These are phyloP conservation scores for Micromonas pusilla DNA, from an alignment of 139 green algal genomes.

Conservation along the genomic window DNA sequence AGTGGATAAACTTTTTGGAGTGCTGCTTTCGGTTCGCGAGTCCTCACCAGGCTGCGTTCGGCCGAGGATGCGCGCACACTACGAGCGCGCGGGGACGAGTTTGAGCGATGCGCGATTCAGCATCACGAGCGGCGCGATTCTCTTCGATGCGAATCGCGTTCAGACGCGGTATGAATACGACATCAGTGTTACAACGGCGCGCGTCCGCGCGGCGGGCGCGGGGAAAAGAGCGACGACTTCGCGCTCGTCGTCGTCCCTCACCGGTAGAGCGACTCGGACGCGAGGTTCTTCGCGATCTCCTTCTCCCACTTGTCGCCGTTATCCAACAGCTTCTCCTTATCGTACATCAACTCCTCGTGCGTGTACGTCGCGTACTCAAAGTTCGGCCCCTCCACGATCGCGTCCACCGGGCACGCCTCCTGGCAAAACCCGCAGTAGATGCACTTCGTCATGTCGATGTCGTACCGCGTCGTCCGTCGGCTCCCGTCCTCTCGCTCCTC, in stretches of 20 bases:
- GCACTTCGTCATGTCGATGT: slow-evolving; percentile 99
- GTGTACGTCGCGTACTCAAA: slow-evolving; percentile 96
- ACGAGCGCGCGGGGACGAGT: too few relatives aligned
- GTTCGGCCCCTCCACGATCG: slow-evolving; percentile 97
- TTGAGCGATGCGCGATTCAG: too few relatives aligned
- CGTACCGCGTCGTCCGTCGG: slow-evolving; percentile 86
- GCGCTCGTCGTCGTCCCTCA: neutral
- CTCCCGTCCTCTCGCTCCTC: slow-evolving; percentile 97
- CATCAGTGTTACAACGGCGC: too few relatives aligned
- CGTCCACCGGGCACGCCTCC: slow-evolving; percentile 98
- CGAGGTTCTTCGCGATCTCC: slow-evolving; percentile 92
- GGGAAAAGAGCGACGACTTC: too few relatives aligned
- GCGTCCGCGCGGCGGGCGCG: too few relatives aligned
- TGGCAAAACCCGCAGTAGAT: slow-evolving; percentile 93
- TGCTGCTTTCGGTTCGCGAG: too few relatives aligned
- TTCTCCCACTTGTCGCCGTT: slow-evolving; percentile 96
- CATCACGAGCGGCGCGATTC: too few relatives aligned
- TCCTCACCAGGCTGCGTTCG: too few relatives aligned
- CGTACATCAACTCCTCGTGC: slow-evolving; percentile 96
- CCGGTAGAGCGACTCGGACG: slow-evolving; percentile 18
- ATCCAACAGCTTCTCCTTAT: slow-evolving; percentile 99
- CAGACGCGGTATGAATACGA: too few relatives aligned
- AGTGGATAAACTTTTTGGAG: too few relatives aligned
- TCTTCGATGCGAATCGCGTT: too few relatives aligned
- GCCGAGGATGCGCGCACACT: too few relatives aligned